phyloP scores from a whole-genome alignment of 345 rosid species.

The Bretschneidera sinensis region DNA sequence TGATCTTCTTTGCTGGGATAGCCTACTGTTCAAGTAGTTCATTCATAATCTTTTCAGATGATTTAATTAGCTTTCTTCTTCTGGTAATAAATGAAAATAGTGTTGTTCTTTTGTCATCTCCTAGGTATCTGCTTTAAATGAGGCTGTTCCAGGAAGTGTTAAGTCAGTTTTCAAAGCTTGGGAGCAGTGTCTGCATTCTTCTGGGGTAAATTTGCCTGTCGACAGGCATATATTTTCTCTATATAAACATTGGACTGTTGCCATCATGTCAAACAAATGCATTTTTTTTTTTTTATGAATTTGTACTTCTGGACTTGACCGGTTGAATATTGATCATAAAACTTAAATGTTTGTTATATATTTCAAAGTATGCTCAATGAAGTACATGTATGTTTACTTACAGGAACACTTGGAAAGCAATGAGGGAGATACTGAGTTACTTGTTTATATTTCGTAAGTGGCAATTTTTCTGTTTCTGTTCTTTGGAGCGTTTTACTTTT shows the following conservation, averaged over 20 bases:
- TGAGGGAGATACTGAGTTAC: slow-evolving; percentile 93
- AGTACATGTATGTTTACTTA: not conserved
- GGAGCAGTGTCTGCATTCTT: slow-evolving; percentile 66
- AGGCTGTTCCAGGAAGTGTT: slow-evolving; percentile 80
- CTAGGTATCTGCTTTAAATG: slow-evolving; percentile 80
- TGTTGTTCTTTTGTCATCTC: not conserved
- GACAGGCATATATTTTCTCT: not conserved
- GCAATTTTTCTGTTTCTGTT: not conserved
- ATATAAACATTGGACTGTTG: not conserved
- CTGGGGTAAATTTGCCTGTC: slow-evolving; percentile 42
- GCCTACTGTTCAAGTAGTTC: no score
- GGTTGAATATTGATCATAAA: not conserved
- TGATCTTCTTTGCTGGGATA: not conserved
- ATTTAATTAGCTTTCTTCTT: not conserved
- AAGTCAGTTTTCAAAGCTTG: slow-evolving; percentile 88
- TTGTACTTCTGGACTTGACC: not conserved
- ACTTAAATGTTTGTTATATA: not conserved
- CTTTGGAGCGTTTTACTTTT: not conserved
- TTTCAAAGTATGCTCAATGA: not conserved
- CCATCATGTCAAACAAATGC: not conserved
- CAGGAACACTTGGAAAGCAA: slow-evolving; percentile 92
- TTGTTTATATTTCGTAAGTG: slow-evolving; percentile 88
- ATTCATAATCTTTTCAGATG: no score
- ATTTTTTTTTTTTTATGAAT: no score
- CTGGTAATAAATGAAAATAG: not conserved